Base-by-base conservation (phyloP, 768 basidiomycete species). In the Terana coerulea region DNA sequence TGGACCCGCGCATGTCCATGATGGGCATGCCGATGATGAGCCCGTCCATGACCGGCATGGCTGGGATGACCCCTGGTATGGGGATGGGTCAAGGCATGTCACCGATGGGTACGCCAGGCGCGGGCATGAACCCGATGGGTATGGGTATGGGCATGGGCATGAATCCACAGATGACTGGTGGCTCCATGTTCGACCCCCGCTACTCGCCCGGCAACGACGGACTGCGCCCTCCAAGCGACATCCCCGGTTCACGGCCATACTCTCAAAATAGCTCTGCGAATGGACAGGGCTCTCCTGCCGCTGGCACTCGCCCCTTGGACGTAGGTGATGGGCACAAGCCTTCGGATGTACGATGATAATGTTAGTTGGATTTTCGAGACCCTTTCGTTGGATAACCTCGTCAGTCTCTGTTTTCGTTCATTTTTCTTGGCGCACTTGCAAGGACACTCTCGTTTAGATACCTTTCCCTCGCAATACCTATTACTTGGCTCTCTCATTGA, bases 1-100 rank as follows among this genome's bases (percentile, higher is more conserved):
- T 79, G 56, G 86, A 88, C 66, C 88, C 88, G 53, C 78, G 86
- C 31, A 85, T 88, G 84, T 88, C 87, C 54, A 88, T 88, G 85
- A 86, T 83, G 80, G 75, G 80, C 17, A 83, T 86, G 80, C 76
- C 79, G 12, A 82, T 84, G 79, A 84, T 87, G 81, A 75, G 68
- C 37, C 62, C 67, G 77, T 64, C 22, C 62, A 73, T 75, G 66
- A 76, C 73, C 15, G 72, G 72, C 67, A 73, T 54, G 49, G 49
- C 45, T 21, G 40, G 33, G 29, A 50, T 50, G 41, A 36, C 26
- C 25, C 42, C 44, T 15, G 36, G 24, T 3, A 74, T 79, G 15
- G 81, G 79, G 25, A 65, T 67, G 66, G 59, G 41, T 22, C 47
- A 52, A 12, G 39, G 37, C 22, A 56, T 56, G 53, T 14, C 11